Evolutionary conservation across 192 early-diverging fungal genomes (phyloP).

Genomic region (Powellomyces hirtus): DNA sequence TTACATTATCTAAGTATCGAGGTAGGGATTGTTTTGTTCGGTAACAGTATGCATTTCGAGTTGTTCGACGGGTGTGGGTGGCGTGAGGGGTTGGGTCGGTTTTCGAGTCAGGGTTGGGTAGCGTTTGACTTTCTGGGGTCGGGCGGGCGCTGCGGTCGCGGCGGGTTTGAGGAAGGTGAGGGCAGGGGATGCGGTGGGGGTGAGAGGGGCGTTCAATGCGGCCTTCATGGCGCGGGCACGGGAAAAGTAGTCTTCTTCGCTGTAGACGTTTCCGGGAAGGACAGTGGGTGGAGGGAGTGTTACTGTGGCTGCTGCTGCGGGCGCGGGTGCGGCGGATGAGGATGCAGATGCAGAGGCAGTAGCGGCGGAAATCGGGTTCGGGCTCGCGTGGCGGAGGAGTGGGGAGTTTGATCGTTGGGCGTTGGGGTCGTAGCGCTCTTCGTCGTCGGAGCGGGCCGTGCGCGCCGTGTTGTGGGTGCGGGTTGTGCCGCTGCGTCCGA

Average conservation of each 20-base stretch:
- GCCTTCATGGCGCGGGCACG: not conserved
- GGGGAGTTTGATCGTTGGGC: not conserved
- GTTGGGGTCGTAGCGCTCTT: not conserved
- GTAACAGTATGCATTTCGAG: not conserved
- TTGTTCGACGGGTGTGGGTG: not conserved
- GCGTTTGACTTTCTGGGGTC: not conserved
- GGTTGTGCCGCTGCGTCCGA: too few species aligned
- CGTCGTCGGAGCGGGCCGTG: too few species aligned
- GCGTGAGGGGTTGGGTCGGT: too few species aligned
- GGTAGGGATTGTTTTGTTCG: not conserved
- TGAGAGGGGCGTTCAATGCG: not conserved
- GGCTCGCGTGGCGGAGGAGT: not conserved
- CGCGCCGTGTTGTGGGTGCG: too few species aligned
- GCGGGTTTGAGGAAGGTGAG: not conserved
- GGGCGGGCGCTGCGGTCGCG: not conserved
- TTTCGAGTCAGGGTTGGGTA: too few species aligned
- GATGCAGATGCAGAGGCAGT: not conserved
- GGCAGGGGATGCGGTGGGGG: not conserved
- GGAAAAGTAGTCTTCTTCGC: conserved; percentile 8
- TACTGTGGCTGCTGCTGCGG: not conserved
- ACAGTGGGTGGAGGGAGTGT: not conserved
- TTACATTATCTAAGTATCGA: too few species aligned
- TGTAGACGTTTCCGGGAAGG: not conserved
- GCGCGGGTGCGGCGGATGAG: not conserved
- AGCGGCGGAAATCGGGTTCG: not conserved